phyloP scores from a whole-genome alignment of 257 asterid genomes.

The Solanum acaule region DNA sequence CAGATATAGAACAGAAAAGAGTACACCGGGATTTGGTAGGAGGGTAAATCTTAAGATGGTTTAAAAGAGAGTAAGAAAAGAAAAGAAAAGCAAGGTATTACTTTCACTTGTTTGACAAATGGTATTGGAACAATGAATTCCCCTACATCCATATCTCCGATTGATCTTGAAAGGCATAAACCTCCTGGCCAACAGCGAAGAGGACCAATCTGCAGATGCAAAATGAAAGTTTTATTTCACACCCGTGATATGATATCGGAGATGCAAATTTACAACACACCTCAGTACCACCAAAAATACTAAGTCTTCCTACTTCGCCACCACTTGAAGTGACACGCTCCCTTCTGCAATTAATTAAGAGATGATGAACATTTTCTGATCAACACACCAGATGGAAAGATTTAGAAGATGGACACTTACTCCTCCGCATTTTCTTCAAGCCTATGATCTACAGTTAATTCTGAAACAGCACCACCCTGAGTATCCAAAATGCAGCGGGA shows the following conservation, averaged over 20 bases:
- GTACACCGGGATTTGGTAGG: neutral
- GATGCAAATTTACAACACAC: slow-evolving; percentile 18
- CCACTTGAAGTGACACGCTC: slow-evolving; percentile 89
- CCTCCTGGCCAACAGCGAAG: slow-evolving; percentile 91
- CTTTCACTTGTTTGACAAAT: slow-evolving; percentile 73
- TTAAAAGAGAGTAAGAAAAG: neutral
- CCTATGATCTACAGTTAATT: slow-evolving; percentile 82
- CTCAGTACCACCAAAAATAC: slow-evolving; percentile 62
- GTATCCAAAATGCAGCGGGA: slow-evolving; percentile 84
- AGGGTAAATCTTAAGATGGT: neutral
- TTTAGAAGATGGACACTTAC: slow-evolving; percentile 21
- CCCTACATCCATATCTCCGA: slow-evolving; percentile 77
- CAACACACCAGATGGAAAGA: neutral
- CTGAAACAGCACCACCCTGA: slow-evolving; percentile 51
- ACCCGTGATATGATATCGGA: neutral
- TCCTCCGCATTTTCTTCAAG: slow-evolving; percentile 84
- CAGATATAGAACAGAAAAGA: neutral
- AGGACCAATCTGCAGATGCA: slow-evolving; percentile 44
- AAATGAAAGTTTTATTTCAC: neutral
- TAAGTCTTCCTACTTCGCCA: slow-evolving; percentile 82
- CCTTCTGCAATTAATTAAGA: slow-evolving; percentile 35
- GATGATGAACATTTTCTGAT: neutral
- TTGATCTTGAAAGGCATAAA: slow-evolving; percentile 73
- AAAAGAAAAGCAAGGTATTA: slow-evolving; percentile 1
- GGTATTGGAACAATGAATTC: slow-evolving; percentile 78